Percentiles rank a stretch among this genome's conserved stretches.
Conservation (phyloP, 345 rosid genomes). For the Aegle marmelos region DNA sequence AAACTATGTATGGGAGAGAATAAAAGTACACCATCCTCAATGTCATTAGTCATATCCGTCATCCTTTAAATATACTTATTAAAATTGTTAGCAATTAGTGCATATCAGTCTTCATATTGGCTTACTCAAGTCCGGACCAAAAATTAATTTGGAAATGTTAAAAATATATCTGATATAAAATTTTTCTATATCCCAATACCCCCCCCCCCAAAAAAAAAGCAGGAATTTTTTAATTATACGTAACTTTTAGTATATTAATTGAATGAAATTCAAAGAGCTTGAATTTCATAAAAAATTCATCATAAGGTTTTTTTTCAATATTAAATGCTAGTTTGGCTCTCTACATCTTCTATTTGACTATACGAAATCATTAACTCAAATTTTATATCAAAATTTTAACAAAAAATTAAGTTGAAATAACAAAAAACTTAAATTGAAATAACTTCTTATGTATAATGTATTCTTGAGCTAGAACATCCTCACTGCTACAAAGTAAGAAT, state of each 20-base stretch:
- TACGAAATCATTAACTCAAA: too few species aligned
- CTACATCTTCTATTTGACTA: too few species aligned
- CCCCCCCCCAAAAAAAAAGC: too few species aligned
- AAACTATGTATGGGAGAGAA: background rate
- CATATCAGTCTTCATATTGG: too few species aligned
- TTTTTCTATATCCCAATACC: background rate
- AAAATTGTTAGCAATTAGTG: too few species aligned
- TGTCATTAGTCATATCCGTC: slow-evolving; percentile 8
- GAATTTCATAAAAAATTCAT: background rate
- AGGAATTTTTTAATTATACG: background rate
- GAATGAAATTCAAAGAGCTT: background rate
- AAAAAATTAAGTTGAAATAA: too few species aligned
- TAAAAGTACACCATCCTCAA: slow-evolving; percentile 1
- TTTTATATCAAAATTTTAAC: too few species aligned
- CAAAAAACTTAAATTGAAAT: too few species aligned
- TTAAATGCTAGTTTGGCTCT: too few species aligned
- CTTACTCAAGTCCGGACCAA: background rate
- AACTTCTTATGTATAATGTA: too few species aligned
- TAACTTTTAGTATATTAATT: background rate
- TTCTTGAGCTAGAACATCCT: accelerated
- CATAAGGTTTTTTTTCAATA: background rate
- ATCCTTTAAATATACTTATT: background rate
- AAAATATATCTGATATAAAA: background rate
- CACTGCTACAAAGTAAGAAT: too few species aligned
- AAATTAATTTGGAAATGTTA: background rate